Evolutionary conservation across 1,284 basidiomycete species (phyloP).

Genomic region (Leccinum griseonigrum): DNA sequence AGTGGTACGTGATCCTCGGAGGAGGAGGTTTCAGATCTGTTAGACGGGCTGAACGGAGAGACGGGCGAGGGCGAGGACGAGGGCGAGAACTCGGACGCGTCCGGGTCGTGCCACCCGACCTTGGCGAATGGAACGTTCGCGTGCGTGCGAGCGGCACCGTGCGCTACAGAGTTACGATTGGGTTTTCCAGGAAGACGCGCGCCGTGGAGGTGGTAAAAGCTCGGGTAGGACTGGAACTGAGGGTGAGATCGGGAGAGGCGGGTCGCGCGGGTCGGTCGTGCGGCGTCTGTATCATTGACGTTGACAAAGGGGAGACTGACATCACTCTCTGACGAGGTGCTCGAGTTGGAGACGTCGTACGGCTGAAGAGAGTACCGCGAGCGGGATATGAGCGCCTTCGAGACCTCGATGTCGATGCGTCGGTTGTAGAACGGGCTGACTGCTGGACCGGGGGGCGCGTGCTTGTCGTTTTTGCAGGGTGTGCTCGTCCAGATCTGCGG

Average conservation of each 20-base stretch:
- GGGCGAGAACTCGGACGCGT: slow-evolving; percentile 7
- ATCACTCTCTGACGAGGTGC: neutral
- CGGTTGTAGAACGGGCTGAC: slow-evolving; percentile 9
- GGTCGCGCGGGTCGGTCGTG: neutral
- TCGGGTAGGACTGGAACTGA: slow-evolving; percentile 20
- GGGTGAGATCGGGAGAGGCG: neutral
- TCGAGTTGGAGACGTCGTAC: slow-evolving; percentile 10
- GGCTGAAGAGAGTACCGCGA: slow-evolving; percentile 17
- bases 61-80: slow-evolving; percentile 14
- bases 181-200: slow-evolving; percentile 20
- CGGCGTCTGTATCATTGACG: neutral
- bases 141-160: slow-evolving; percentile 5
- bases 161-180: neutral
- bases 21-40: slow-evolving; percentile 6
- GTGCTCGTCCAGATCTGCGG: slow-evolving; percentile 29
- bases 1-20: slow-evolving; percentile 24
- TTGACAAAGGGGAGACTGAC: slow-evolving; percentile 1
- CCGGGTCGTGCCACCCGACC: slow-evolving; percentile 14
- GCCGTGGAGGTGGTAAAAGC: slow-evolving; percentile 19
- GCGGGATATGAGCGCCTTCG: slow-evolving; percentile 25
- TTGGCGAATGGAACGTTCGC: neutral
- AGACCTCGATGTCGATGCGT: slow-evolving; percentile 9
- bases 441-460: neutral
- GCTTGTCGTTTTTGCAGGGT: slow-evolving; percentile 13
- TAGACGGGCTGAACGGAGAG: slow-evolving; percentile 20